These are phyloP conservation scores for Astragalus glycyphyllos DNA, from an alignment of 306 rosid species.

Conservation along the genomic window DNA sequence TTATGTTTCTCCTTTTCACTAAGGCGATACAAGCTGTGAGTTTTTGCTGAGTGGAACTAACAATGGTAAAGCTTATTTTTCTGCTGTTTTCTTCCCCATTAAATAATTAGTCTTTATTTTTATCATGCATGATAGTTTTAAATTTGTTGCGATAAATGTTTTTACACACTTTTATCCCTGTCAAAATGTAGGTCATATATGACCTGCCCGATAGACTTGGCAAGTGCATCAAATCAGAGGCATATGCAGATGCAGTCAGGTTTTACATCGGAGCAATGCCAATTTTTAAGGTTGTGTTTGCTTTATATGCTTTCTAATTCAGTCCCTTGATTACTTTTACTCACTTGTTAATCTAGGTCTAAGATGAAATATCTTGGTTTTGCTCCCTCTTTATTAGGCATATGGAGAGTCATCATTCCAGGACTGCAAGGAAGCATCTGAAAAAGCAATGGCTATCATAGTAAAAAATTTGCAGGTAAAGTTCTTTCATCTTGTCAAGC, in stretches of 20 bases:
- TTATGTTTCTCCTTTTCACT: constrained; percentile 20
- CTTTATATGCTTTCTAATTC: constrained; percentile 35
- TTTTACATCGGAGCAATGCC: constrained; percentile 94
- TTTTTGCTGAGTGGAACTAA: constrained; percentile 29
- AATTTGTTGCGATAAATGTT: constrained; percentile 9
- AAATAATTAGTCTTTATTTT: background rate
- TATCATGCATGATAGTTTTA: background rate
- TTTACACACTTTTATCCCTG: constrained; percentile 40
- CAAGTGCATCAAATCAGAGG: constrained; percentile 87
- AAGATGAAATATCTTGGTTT: constrained; percentile 36
- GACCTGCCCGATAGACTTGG: constrained; percentile 92
- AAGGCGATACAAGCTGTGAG: background rate
- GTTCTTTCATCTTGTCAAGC: constrained; percentile 29
- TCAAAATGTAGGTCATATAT: constrained; percentile 80
- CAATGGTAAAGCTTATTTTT: constrained; percentile 7
- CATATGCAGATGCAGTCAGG: constrained; percentile 91
- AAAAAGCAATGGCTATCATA: constrained; percentile 78
- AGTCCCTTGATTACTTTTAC: constrained; percentile 36
- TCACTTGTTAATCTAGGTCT: constrained; percentile 21
- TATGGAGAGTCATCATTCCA: constrained; percentile 91
- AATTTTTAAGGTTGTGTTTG: constrained; percentile 73
- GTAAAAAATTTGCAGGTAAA: constrained; percentile 79
- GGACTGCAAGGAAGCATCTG: constrained; percentile 93
- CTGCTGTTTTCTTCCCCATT: background rate
- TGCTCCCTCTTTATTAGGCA: constrained; percentile 53